phyloP scores from a whole-genome alignment of 139 green algal species.

The Parachlorella kessleri region DNA sequence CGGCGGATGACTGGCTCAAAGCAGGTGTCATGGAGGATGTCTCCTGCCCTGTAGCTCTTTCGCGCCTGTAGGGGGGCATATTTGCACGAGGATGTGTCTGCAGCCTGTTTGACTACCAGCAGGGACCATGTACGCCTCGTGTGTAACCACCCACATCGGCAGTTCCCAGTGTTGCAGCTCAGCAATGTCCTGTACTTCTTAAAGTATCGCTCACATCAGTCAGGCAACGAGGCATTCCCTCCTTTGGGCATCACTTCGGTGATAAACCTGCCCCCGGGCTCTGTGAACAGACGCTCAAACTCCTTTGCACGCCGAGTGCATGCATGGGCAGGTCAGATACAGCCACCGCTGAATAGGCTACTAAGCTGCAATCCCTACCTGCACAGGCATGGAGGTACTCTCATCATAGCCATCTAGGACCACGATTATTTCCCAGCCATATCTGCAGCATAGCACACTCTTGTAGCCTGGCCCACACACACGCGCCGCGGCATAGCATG shows the following conservation, averaged over 20 bases:
- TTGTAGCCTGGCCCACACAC: too few relatives aligned
- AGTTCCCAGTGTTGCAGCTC: too few relatives aligned
- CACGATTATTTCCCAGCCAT: conserved; percentile 42
- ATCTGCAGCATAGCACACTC: conserved; percentile 14
- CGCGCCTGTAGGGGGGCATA: neutral
- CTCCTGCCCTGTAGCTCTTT: too few relatives aligned
- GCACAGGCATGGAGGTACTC: conserved; percentile 29
- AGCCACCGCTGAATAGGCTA: neutral
- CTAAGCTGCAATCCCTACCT: conserved; percentile 11
- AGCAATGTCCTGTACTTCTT: conserved; percentile 8
- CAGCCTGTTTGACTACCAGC: neutral
- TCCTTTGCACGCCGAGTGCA: neutral
- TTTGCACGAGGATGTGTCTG: neutral
- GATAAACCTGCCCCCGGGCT: neutral
- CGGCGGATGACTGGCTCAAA: too few relatives aligned
- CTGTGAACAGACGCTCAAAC: neutral
- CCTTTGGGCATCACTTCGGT: neutral
- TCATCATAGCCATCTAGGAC: conserved; percentile 49
- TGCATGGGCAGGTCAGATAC: neutral
- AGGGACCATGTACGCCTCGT: neutral
- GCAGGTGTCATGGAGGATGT: too few relatives aligned
- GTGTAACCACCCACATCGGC: conserved; percentile 4
- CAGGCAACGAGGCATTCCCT: neutral
- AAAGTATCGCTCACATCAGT: conserved; percentile 29
- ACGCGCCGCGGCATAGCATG: too few relatives aligned